Evolutionary conservation across 768 basidiomycete species (phyloP).

Genomic region (Calvatia gigantea): DNA sequence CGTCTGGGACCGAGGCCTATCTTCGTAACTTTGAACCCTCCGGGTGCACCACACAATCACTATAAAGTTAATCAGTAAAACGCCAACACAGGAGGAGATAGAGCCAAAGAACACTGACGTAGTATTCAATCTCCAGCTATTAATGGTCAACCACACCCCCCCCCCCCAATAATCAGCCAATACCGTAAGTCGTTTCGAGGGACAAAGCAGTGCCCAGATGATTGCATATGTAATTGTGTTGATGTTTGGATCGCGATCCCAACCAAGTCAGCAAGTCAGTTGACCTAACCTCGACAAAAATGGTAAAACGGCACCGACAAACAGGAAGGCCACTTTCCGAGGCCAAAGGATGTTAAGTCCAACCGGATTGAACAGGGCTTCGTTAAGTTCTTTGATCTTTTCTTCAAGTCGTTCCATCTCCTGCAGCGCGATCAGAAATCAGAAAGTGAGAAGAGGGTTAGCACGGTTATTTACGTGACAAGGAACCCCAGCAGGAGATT

Average conservation of each 20-base stretch:
- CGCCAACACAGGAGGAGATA: constrained; percentile 11
- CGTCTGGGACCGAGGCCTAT: constrained; percentile 3
- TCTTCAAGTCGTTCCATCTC: constrained; percentile 69
- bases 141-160: not conserved
- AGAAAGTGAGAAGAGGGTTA: not conserved
- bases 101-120: constrained; percentile 47
- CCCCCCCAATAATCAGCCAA: not conserved
- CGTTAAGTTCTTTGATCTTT: constrained; percentile 68
- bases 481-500: not conserved
- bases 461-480: not conserved
- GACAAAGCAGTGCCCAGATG: not conserved
- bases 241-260: too few relatives aligned
- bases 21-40: not conserved
- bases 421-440: constrained; percentile 34
- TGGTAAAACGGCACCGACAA: constrained; percentile 54
- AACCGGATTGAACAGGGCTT: constrained; percentile 72
- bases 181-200: constrained; percentile 3
- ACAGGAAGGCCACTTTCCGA: constrained; percentile 80
- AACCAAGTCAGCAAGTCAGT: constrained; percentile 9
- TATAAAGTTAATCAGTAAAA: not conserved
- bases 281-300: constrained; percentile 4
- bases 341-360: constrained; percentile 91
- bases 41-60: not conserved
- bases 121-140: constrained; percentile 95
- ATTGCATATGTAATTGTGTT: not conserved